Evolutionary conservation across 192 early-diverging fungal genomes (phyloP).

Genomic region (Podila minutissima): DNA sequence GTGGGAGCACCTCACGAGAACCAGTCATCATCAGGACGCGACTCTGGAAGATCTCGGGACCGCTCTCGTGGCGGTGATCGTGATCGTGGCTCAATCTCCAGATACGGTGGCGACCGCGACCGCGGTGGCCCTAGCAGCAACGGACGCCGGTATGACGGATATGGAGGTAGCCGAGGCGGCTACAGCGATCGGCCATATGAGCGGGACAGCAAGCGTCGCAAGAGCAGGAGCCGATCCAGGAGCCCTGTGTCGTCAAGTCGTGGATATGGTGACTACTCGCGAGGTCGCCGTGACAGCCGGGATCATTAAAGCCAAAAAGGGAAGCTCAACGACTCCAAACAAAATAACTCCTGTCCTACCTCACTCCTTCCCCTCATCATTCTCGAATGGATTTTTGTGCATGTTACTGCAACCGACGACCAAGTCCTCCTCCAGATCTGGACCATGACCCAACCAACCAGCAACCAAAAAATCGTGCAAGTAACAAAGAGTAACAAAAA

Average conservation of each 20-base stretch:
- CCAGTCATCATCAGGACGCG: constrained; percentile 61
- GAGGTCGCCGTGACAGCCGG: constrained; percentile 28
- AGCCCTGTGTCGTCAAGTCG: constrained; percentile 36
- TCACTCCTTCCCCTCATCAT: too few species aligned
- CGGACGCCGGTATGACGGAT: constrained; percentile 30
- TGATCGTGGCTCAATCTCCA: constrained; percentile 42
- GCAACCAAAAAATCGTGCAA: too few species aligned
- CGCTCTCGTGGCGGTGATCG: constrained; percentile 46
- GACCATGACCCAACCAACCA: too few species aligned
- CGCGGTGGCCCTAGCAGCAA: constrained; percentile 40
- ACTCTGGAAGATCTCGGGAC: constrained; percentile 36
- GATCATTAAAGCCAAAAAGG: neutral
- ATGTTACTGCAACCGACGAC: too few species aligned
- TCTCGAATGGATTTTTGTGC: neutral
- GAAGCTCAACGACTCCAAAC: neutral
- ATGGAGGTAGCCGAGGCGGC: constrained; percentile 54
- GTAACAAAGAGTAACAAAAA: too few species aligned
- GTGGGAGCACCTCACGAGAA: constrained; percentile 66
- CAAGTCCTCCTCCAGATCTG: too few species aligned
- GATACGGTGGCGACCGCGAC: constrained; percentile 41
- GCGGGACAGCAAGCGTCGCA: constrained; percentile 46
- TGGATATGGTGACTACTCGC: constrained; percentile 16
- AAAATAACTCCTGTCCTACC: too few species aligned
- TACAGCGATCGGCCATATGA: constrained; percentile 53
- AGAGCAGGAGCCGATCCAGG: constrained; percentile 43